Evolutionary conservation across 2,329 filamentous ascomycete species (phyloP), one percentile per base, ranked within the genome.

Genomic region (Colletotrichum musae): DNA sequence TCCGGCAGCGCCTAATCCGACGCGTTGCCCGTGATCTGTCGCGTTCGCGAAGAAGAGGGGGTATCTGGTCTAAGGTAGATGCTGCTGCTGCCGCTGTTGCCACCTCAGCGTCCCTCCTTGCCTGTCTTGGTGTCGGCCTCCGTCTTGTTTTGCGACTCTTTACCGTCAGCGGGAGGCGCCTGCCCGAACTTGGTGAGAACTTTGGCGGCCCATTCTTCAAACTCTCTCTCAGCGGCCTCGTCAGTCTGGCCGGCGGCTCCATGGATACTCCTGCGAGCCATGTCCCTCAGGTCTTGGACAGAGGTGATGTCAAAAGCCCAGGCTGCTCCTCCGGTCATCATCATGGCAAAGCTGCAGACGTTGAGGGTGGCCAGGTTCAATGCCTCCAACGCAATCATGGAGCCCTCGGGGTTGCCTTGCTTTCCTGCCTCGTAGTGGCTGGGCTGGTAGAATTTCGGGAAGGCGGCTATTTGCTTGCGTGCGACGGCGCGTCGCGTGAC

Each of bases 321-420:
- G 71, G 93, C 84, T 12, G 91, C 79, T 0, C 92, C 94, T 4
- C 95, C 96, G 0, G 89, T 86, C 9, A 87, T 81, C 86, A 97
- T 89, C 78, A 97, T 89, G 1, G 87, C 91, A 58, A 96, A 88
- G 74, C 91, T 93, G 39, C 91, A 76, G 13, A 96, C 93, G 75
- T 97, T 97, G 74, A 98, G 86, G 0, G 95, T 97, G 0, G 95
- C 96, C 43, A 98, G 84, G 57, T 91, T 93, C 24, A 99, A 84
- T 0, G 95, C 95, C 80, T 97, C 93, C 41, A 92, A 81, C 1
- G 95, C 95, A 72, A 98, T 91, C 47, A 92, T 78, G 1, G 89
- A 86, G 7, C 91, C 90, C 75, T 91, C 92, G 32, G 89, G 85
- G 52, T 84, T 59, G 79, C 77, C 79, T 79, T 80, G 85, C 81